These are phyloP conservation scores for Aspergillus sparsus DNA, from an alignment of 495 filamentous ascomycete genomes.

Conservation along the genomic window DNA sequence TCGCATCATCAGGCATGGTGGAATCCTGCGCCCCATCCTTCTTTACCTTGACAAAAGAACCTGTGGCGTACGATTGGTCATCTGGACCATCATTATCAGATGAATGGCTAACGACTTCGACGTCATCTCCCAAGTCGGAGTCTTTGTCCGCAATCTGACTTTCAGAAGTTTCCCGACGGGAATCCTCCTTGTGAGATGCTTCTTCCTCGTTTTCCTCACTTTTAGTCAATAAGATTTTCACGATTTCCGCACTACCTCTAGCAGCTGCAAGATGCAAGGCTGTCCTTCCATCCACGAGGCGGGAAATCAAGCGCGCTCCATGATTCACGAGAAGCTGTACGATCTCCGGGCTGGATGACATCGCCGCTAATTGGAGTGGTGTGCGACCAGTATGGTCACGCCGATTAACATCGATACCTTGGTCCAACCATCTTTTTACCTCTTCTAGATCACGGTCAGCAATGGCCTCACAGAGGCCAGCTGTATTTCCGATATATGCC, in stretches of 20 bases:
- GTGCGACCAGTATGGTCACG: constrained; percentile 80
- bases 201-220: constrained; percentile 71
- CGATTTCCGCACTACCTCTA: constrained; percentile 65
- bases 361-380: constrained; percentile 73
- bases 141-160: constrained; percentile 44
- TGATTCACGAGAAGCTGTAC: constrained; percentile 70
- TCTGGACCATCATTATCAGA: constrained; percentile 30
- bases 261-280: constrained; percentile 76
- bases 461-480: constrained; percentile 72
- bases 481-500: constrained; percentile 74
- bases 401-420: constrained; percentile 62
- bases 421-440: constrained; percentile 66
- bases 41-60: constrained; percentile 68
- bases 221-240: constrained; percentile 66
- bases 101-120: constrained; percentile 38
- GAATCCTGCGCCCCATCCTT: constrained; percentile 30
- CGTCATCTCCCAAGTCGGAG: constrained; percentile 12
- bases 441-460: constrained; percentile 65
- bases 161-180: constrained; percentile 36
- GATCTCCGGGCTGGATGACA: constrained; percentile 64
- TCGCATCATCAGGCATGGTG: constrained; percentile 48
- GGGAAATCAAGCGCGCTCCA: constrained; percentile 68
- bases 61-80: constrained; percentile 47
- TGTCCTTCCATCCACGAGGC: constrained; percentile 75
- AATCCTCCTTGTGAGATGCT: constrained; percentile 58